phyloP scores from a whole-genome alignment of 805 yeast species.

The Schwanniomyces sp. region DNA sequence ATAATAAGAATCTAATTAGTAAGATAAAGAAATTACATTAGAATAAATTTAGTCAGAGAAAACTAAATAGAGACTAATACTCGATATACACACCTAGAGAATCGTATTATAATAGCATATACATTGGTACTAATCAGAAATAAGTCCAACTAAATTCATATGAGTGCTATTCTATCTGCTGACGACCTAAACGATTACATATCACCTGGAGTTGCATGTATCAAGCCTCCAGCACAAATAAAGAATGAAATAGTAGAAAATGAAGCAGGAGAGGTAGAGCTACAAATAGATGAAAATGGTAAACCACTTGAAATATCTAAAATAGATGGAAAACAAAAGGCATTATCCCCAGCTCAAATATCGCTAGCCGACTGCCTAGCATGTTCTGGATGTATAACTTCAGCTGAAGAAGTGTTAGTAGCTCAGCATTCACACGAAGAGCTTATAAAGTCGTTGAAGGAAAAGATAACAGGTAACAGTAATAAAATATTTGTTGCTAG shows the following conservation, averaged over 20 bases:
- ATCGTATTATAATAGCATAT: neutral
- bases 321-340: slow-evolving; percentile 51
- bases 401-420: slow-evolving; percentile 92
- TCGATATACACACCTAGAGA: too few relatives aligned
- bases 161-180: slow-evolving; percentile 87
- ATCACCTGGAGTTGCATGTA: slow-evolving; percentile 91
- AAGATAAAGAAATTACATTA: neutral
- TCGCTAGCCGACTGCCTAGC: slow-evolving; percentile 92
- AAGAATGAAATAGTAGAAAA: slow-evolving; percentile 18
- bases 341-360: slow-evolving; percentile 78
- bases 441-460: slow-evolving; percentile 57
- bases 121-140: neutral
- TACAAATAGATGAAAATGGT: slow-evolving; percentile 59
- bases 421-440: slow-evolving; percentile 89
- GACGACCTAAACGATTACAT: slow-evolving; percentile 94
- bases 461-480: slow-evolving; percentile 15
- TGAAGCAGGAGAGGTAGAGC: slow-evolving; percentile 44
- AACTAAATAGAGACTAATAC: neutral
- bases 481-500: slow-evolving; percentile 64
- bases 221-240: slow-evolving; percentile 60
- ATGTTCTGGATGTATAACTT: slow-evolving; percentile 94
- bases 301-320: slow-evolving; percentile 68
- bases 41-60: neutral
- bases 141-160: slow-evolving; percentile 19
- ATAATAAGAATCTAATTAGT: neutral